phyloP scores from a whole-genome alignment of 148 eudicot genomes.

The Vaccinium macrocarpon region DNA sequence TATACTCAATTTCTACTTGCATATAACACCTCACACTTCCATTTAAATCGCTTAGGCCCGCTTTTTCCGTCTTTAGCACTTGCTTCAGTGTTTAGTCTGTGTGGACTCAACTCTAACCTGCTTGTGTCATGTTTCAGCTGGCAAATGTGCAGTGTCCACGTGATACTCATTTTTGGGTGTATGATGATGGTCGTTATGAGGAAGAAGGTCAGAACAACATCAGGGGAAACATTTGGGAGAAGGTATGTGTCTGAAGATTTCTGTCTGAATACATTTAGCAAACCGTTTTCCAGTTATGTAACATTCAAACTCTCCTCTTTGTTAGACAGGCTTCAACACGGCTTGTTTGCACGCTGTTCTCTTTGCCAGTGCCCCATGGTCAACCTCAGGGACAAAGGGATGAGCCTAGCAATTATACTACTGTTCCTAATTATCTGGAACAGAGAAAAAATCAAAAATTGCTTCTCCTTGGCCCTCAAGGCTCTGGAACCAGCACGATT shows the following conservation, averaged over 20 bases:
- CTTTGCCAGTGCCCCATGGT: conserved; percentile 91
- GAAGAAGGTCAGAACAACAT: conserved; percentile 99
- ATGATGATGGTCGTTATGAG: conserved; percentile 99
- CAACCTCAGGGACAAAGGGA: conserved; percentile 72
- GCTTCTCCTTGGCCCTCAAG: conserved; percentile 77
- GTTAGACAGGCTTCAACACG: conserved; percentile 78
- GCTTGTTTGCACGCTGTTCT: conserved; percentile 69
- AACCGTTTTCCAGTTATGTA: background rate
- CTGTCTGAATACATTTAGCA: conserved; percentile 2
- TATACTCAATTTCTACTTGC: background rate
- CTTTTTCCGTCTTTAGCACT: background rate
- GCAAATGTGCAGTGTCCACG: conserved; percentile 98
- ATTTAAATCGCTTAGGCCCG: background rate
- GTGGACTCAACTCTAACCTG: conserved; percentile 3
- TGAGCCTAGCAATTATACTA: conserved; percentile 73
- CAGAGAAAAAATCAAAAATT: conserved; percentile 74
- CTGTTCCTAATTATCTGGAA: conserved; percentile 76
- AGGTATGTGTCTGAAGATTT: conserved; percentile 45
- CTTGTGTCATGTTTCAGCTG: conserved; percentile 44
- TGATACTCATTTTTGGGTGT: conserved; percentile 99
- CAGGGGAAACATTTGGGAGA: conserved; percentile 98
- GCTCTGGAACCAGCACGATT: conserved; percentile 98
- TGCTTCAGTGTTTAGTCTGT: background rate
- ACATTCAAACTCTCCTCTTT: conserved; percentile 11
- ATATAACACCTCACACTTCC: background rate